Percentiles rank a stretch among this genome's conserved stretches.
Evolutionary conservation across 106 monocot genomes (phyloP).

Genomic region (Acorus gramineus): DNA sequence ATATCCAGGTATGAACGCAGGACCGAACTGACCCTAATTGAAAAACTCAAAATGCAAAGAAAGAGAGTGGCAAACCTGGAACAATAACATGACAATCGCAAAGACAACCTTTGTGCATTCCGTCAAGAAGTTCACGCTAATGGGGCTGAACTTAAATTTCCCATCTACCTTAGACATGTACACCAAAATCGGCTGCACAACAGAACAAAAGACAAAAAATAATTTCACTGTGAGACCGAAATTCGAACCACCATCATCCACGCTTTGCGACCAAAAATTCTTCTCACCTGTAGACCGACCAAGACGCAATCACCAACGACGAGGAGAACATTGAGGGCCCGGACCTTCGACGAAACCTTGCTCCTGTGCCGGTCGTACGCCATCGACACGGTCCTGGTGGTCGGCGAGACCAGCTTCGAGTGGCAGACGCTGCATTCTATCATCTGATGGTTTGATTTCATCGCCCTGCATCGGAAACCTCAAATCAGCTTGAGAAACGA

Average conservation of each 20-base stretch:
- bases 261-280: no score
- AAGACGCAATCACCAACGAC: slow-evolving; percentile 81
- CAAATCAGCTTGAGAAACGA: no score
- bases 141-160: slow-evolving; percentile 71
- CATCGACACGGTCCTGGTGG: slow-evolving; percentile 46
- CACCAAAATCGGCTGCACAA: slow-evolving; percentile 72
- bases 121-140: slow-evolving; percentile 85
- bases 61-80: slow-evolving; percentile 44
- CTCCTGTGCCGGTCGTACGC: slow-evolving; percentile 64
- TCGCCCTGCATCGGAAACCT: no score
- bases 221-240: background rate
- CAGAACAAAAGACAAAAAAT: slow-evolving; percentile 4
- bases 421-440: slow-evolving; percentile 68
- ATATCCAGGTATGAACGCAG: no score
- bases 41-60: no score
- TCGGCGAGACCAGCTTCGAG: slow-evolving; percentile 50
- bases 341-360: slow-evolving; percentile 48
- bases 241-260: background rate
- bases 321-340: slow-evolving; percentile 59
- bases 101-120: slow-evolving; percentile 72
- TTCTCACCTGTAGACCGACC: slow-evolving; percentile 70
- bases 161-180: slow-evolving; percentile 93
- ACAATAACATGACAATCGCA: slow-evolving; percentile 65
- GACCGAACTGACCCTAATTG: no score
- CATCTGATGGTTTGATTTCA: slow-evolving; percentile 3